Base-by-base conservation (phyloP, 2,329 filamentous ascomycete species). In the Pseudocercospora vitis region DNA sequence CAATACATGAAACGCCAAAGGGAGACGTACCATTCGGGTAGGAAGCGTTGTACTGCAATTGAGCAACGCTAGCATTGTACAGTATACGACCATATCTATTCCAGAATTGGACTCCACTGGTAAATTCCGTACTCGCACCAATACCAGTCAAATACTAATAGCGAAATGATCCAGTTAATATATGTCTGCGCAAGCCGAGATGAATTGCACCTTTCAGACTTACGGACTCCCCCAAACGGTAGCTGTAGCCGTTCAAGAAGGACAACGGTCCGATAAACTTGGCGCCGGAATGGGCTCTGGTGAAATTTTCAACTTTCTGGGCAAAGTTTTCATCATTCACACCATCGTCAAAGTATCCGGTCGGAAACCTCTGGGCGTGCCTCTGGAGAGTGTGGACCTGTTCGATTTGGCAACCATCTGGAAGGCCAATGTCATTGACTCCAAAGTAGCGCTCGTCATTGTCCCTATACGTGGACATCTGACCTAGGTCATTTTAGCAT, bases 341-440 rank as follows among this genome's bases (percentile, higher is more conserved):
- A 1, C 77, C 79, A 58, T 83, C 80, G 55, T 80, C 72, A 23
- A 68, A 69, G 53, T 67, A 70, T 14, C 70, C 42, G 0, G 74
- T 78, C 2, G 78, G 77, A 37, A 80, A 81, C 19, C 80, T 74
- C 55, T 82, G 71, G 0, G 78, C 77, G 64, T 83, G 81, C 23
- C 81, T 74, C 61, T 82, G 79, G 12, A 83, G 71, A 4, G 74
- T 69, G 58, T 81, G 79, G 0, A 72, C 78, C 63, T 81, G 78
- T 53, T 79, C 76, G 50, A 82, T 68, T 63, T 81, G 78, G 66
- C 81, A 83, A n/a, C 78, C 78, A 42, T 74, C 68, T 0, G 81
- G 80, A 6, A 78, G 64, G 3, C 76, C 76, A 24, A 76, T 70
- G 50, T 76, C 69, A 3, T 71, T 55, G 11, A 82, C 74, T 26